Evolutionary conservation across 2,329 filamentous ascomycete species (phyloP).

Genomic region (Monosporascus sp.): DNA sequence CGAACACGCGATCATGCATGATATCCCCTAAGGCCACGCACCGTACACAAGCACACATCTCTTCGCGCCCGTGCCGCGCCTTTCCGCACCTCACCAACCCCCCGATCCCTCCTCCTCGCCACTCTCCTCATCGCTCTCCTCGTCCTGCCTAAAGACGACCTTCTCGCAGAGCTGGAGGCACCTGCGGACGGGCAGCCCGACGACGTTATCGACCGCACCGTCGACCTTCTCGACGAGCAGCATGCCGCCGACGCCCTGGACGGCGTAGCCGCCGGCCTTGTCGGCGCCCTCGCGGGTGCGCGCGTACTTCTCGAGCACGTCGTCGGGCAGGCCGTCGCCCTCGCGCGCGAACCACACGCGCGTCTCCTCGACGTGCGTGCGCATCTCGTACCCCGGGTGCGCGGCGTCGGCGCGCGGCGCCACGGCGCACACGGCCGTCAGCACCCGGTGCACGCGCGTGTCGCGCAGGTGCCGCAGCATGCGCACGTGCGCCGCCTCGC

Average conservation of each 20-base stretch:
- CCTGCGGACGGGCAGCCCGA: constrained; percentile 78
- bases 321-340: constrained; percentile 59
- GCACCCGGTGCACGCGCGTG: constrained; percentile 70
- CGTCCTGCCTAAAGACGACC: constrained; percentile 71
- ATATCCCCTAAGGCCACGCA: too few relatives aligned
- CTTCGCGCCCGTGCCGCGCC: constrained; percentile 1
- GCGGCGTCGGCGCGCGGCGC: constrained; percentile 73
- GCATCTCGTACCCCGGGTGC: constrained; percentile 80
- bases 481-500: constrained; percentile 70
- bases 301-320: constrained; percentile 74
- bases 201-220: constrained; percentile 87
- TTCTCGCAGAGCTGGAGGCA: constrained; percentile 80
- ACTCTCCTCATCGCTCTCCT: constrained; percentile 49
- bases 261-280: constrained; percentile 92
- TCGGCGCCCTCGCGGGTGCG: constrained; percentile 86
- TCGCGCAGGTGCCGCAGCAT: constrained; percentile 84
- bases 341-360: constrained; percentile 76
- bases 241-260: constrained; percentile 84
- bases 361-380: constrained; percentile 83
- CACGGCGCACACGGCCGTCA: constrained; percentile 81
- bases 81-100: constrained; percentile 6
- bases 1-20: too few relatives aligned
- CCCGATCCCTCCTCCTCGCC: constrained; percentile 34
- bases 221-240: constrained; percentile 85
- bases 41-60: too few relatives aligned